These are phyloP conservation scores for Globisporangium acanthophoron DNA, from an alignment of 352 stramenopile species.

Conservation along the genomic window DNA sequence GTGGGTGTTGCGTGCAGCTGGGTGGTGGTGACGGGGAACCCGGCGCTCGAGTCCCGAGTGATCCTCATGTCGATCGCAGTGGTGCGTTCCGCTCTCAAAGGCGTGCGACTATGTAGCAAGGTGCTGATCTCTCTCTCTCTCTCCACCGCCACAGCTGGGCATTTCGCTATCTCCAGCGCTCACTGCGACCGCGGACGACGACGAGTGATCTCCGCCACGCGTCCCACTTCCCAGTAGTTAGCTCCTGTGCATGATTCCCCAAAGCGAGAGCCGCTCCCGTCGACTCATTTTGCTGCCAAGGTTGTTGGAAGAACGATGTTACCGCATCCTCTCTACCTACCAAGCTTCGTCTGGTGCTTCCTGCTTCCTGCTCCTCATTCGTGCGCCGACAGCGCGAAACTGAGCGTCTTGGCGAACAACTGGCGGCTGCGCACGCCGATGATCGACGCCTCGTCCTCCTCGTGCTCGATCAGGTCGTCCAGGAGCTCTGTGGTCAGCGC, in stretches of 20 bases:
- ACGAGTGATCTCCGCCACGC: slow-evolving; percentile 24
- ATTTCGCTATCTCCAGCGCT: slow-evolving; percentile 63
- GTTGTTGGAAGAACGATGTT: not conserved
- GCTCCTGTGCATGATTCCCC: slow-evolving; percentile 5
- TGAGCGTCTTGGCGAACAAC: slow-evolving; percentile 71
- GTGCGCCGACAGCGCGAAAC: slow-evolving; percentile 28
- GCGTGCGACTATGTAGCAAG: not conserved
- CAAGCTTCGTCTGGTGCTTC: not conserved
- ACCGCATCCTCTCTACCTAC: not conserved
- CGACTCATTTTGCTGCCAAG: slow-evolving; percentile 1
- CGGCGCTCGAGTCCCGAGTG: slow-evolving; percentile 51
- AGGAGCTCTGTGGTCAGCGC: slow-evolving; percentile 57
- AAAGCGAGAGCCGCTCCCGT: not conserved
- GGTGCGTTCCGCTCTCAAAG: slow-evolving; percentile 26
- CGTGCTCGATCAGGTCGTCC: slow-evolving; percentile 50
- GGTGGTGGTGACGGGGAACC: slow-evolving; percentile 47
- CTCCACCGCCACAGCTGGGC: slow-evolving; percentile 26
- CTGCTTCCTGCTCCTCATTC: not conserved
- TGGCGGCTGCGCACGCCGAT: slow-evolving; percentile 51
- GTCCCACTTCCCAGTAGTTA: slow-evolving; percentile 1
- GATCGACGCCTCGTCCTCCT: slow-evolving; percentile 37
- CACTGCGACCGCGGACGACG: slow-evolving; percentile 36
- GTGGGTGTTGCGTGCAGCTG: slow-evolving; percentile 18
- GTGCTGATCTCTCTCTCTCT: not conserved
- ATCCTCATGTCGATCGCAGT: slow-evolving; percentile 71